A percentile compares a stretch with the other conserved stretches of the same genome.
These are phyloP conservation scores for Chimonanthus praecox DNA, from an alignment of 164 flowering plant genomes.

Conservation along the genomic window DNA sequence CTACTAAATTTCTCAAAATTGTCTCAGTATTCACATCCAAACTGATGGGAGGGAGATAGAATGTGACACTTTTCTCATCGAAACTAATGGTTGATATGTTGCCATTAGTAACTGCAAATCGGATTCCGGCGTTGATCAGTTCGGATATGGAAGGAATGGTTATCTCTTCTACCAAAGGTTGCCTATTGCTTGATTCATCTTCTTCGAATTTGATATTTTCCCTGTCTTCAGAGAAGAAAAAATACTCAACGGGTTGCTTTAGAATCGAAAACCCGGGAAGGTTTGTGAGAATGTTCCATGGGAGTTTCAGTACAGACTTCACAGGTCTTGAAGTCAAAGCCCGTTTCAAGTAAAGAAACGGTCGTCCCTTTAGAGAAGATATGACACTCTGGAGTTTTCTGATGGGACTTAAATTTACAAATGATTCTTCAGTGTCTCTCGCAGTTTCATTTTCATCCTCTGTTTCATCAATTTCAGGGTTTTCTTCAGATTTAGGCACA, in stretches of 20 bases:
- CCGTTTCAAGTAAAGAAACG: neutral
- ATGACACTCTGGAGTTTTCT: constrained; percentile 1
- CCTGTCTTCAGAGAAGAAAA: constrained; percentile 1
- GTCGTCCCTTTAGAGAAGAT: constrained; percentile 9
- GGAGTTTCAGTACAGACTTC: constrained; percentile 10
- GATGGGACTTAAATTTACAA: neutral
- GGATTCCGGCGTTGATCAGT: constrained; percentile 26
- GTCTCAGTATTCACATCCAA: constrained; percentile 49
- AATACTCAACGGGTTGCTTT: constrained; percentile 10
- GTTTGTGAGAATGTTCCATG: constrained; percentile 11
- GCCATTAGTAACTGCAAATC: constrained; percentile 18
- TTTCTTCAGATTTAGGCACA: constrained; percentile 11
- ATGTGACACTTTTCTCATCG: constrained; percentile 19
- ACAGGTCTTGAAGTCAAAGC: constrained; percentile 12
- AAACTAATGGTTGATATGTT: constrained; percentile 28
- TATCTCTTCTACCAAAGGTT: constrained; percentile 35
- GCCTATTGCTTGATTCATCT: neutral
- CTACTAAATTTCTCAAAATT: constrained; percentile 39
- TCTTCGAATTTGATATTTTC: neutral
- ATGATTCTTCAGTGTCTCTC: neutral
- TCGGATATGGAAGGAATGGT: constrained; percentile 34
- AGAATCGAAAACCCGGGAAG: constrained; percentile 11
- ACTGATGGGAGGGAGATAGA: constrained; percentile 26
- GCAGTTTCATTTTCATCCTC: neutral
- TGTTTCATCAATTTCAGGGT: neutral